phyloP scores from a whole-genome alignment of 2,329 filamentous ascomycete genomes.

The Pseudogymnoascus sp. region DNA sequence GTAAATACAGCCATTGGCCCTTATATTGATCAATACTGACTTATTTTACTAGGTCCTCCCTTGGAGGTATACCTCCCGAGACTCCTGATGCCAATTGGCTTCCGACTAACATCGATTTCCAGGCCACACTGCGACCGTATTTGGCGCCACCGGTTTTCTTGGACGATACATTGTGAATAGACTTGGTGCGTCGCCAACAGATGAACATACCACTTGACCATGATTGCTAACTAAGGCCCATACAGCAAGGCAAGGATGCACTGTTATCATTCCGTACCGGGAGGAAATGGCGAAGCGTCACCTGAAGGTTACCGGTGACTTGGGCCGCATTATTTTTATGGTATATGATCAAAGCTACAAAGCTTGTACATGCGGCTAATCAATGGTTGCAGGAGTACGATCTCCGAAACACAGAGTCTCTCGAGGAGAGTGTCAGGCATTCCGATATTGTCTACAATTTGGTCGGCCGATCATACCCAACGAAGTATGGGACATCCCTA shows the following conservation, averaged over 20 bases:
- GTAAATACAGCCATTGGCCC: conserved; percentile 41
- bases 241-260: conserved; percentile 84
- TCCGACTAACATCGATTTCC: conserved; percentile 23
- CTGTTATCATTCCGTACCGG: conserved; percentile 83
- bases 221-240: conserved; percentile 20
- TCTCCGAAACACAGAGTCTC: conserved; percentile 84
- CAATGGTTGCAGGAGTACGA: conserved; percentile 67
- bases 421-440: conserved; percentile 93
- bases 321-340: conserved; percentile 81
- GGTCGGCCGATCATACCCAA: conserved; percentile 87
- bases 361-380: background rate
- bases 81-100: conserved; percentile 18
- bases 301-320: conserved; percentile 89
- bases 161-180: conserved; percentile 97
- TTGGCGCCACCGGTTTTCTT: conserved; percentile 91
- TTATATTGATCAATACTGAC: background rate
- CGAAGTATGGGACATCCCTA: conserved; percentile 56
- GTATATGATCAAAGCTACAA: conserved; percentile 33
- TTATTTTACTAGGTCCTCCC: conserved; percentile 54
- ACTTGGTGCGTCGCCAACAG: conserved; percentile 51
- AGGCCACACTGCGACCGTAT: conserved; percentile 96
- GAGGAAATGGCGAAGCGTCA: conserved; percentile 98
- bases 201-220: conserved; percentile 4
- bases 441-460: conserved; percentile 98
- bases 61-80: conserved; percentile 59